Conservation (phyloP, 345 rosid genomes). For the Psidium guajava region DNA sequence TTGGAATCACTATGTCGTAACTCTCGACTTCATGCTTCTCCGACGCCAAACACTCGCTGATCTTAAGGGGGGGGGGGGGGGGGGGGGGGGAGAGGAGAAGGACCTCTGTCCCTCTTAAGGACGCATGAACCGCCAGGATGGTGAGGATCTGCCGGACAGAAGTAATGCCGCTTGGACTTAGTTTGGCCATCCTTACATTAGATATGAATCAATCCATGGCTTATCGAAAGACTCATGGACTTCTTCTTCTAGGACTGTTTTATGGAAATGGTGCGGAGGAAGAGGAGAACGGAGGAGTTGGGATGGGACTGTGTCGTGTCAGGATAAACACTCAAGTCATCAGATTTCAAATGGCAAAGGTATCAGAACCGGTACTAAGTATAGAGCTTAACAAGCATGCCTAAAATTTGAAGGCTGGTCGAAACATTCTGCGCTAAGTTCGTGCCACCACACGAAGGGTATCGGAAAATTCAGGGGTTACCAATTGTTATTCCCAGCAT, state of each 20-base stretch:
- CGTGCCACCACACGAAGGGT: not conserved
- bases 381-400: not conserved
- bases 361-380: not conserved
- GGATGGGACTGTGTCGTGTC: too few species aligned
- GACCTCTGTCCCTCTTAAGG: not conserved
- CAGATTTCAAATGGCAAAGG: not conserved
- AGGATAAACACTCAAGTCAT: not conserved
- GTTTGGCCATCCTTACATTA: not conserved
- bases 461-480: not conserved
- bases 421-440: not conserved
- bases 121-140: not conserved
- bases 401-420: not conserved
- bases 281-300: not conserved
- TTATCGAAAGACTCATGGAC: not conserved
- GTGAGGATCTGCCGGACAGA: too few species aligned
- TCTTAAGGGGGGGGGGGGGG: too few species aligned
- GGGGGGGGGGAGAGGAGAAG: too few species aligned
- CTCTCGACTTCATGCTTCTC: not conserved
- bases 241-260: not conserved
- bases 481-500: not conserved
- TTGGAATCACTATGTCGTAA: not conserved
- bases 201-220: not conserved
- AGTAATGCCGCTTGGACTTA: not conserved
- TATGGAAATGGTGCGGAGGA: not conserved
- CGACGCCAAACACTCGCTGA: not conserved